Evolutionary conservation across 805 yeast genomes (phyloP), one percentile per base, ranked within the genome.

Genomic region (Ogataea trehaloabstinens): DNA sequence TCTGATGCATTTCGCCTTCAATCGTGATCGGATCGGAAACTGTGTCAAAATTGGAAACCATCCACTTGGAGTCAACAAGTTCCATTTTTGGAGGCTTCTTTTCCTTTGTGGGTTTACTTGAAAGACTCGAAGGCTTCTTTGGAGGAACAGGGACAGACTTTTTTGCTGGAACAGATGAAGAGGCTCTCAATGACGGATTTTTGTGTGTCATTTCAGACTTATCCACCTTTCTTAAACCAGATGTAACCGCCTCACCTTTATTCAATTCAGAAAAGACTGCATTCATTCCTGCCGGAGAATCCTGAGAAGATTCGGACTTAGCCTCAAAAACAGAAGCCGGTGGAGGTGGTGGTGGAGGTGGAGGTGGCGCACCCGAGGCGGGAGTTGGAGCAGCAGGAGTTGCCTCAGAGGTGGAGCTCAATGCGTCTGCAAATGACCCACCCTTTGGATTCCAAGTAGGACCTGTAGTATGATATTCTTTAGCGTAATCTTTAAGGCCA

Each of bases 321-420:
- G 55, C 58, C 41, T 75, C 79, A 55, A 79, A 85, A 25, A 84
- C 68, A 40, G 80, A 67, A 7, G 95, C 80, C 19, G 95, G 91
- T 7, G 96, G 95, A 2, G 95, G 87, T 2, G 93, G 91, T 3
- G 95, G 95, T 2, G 97, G 97, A 13, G 95, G 95, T 5, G 90
- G 86, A 6, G 73, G 66, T 10, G 71, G 55, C n/a, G 67, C 53
- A n/a, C 64, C 38, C 18, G 67, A 48, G 15, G 58, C 21, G 1
- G 59, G 32, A n/a, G 47, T 30, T 3, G 51, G 44, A 3, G 60
- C 35, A 1, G 62, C 45, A 6, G 63, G 35, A 17, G 56, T 30
- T 16, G 56, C 37, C 5, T 45, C 38, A 17, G 42, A 21, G 5
- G 24, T 34, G 15, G 35, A 19, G 18, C 56, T 53, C 44, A 75